A percentile compares a stretch with the other conserved stretches of the same genome.
Evolutionary conservation across 2,329 filamentous ascomycete species (phyloP).

Genomic region (Aspergillus transmontanensis): DNA sequence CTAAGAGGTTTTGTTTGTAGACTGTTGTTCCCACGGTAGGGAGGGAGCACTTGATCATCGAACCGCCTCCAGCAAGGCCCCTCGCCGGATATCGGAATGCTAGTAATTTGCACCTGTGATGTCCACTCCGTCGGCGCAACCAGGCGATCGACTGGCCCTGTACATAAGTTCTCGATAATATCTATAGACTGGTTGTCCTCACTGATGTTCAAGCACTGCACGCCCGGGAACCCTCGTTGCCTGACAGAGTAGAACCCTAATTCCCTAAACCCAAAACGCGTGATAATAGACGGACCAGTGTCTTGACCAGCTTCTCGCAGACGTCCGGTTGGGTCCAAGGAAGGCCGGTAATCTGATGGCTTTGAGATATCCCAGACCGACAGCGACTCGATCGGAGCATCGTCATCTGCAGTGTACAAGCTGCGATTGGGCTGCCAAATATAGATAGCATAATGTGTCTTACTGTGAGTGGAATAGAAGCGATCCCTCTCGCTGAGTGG

Average conservation of each 20-base stretch:
- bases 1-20: conserved; percentile 37
- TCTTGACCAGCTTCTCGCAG: conserved; percentile 35
- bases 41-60: conserved; percentile 49
- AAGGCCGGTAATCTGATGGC: conserved; percentile 53
- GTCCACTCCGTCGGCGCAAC: conserved; percentile 41
- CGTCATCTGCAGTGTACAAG: conserved; percentile 55
- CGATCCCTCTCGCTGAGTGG: conserved; percentile 58
- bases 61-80: conserved; percentile 56
- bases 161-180: conserved; percentile 59
- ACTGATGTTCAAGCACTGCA: conserved; percentile 57
- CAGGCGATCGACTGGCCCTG: conserved; percentile 53
- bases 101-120: conserved; percentile 52
- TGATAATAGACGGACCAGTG: conserved; percentile 49
- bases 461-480: conserved; percentile 64
- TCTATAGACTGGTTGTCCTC: conserved; percentile 52
- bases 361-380: conserved; percentile 62
- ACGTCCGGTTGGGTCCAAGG: conserved; percentile 50
- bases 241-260: conserved; percentile 57
- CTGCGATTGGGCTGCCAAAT: conserved; percentile 63
- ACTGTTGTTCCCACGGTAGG: conserved; percentile 45
- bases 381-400: conserved; percentile 60
- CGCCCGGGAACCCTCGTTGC: conserved; percentile 54
- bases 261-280: conserved; percentile 53
- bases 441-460: conserved; percentile 64
- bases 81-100: conserved; percentile 54